A percentile compares a stretch with the other conserved stretches of the same genome.
Evolutionary conservation across 2,329 filamentous ascomycete genomes (phyloP).

Genomic region (Fonsecaea pedrosoi): DNA sequence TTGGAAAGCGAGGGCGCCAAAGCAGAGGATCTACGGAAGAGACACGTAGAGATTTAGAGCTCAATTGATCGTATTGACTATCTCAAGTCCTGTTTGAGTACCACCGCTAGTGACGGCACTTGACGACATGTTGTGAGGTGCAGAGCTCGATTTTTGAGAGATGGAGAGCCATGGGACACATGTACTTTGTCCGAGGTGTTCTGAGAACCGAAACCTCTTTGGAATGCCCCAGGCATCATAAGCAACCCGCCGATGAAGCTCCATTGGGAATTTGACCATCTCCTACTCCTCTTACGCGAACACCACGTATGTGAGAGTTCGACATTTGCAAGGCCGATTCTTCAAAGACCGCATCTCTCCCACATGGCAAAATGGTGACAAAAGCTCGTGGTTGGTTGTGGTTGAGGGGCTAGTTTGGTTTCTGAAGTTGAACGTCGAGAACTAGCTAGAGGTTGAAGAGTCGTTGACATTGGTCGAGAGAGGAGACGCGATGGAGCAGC

Average conservation of each 20-base stretch:
- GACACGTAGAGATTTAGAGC: background rate
- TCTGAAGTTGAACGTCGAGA: slow-evolving; percentile 24
- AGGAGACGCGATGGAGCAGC: slow-evolving; percentile 61
- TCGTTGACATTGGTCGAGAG: slow-evolving; percentile 42
- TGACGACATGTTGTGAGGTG: background rate
- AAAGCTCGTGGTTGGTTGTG: slow-evolving; percentile 27
- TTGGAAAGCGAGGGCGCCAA: background rate
- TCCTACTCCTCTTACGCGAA: slow-evolving; percentile 39
- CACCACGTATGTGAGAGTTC: slow-evolving; percentile 17
- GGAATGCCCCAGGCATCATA: slow-evolving; percentile 36
- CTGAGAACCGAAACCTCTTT: slow-evolving; percentile 24
- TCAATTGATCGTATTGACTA: slow-evolving; percentile 22
- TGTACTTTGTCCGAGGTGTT: slow-evolving; percentile 20
- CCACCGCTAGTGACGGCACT: slow-evolving; percentile 7
- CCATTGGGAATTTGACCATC: slow-evolving; percentile 37
- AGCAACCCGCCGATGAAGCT: slow-evolving; percentile 39
- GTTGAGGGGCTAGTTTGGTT: slow-evolving; percentile 22
- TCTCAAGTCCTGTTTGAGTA: slow-evolving; percentile 15
- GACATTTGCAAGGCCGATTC: slow-evolving; percentile 38
- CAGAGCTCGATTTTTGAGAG: slow-evolving; percentile 29
- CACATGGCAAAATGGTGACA: slow-evolving; percentile 31
- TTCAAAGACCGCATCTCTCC: slow-evolving; percentile 21
- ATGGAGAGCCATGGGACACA: slow-evolving; percentile 30
- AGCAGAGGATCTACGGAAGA: background rate
- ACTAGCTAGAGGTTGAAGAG: slow-evolving; percentile 29